Evolutionary conservation across 2,329 filamentous ascomycete genomes (phyloP), one percentile per base, ranked within the genome.

Genomic region (Talaromyces verruculosus): DNA sequence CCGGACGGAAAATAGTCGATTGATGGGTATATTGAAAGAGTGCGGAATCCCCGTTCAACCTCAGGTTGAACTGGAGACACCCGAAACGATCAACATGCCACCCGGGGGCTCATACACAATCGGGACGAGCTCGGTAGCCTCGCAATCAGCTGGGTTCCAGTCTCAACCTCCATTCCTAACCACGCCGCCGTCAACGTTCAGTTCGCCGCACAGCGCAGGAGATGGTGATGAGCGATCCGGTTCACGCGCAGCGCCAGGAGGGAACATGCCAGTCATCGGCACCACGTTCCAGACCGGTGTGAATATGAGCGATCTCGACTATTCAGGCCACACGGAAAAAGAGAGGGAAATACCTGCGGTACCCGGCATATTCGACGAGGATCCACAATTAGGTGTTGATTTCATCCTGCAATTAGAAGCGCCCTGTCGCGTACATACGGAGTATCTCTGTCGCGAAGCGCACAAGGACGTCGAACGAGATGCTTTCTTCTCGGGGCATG

Each of bases 361-460:
- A 5, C 76, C 76, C 10, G 79, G 78, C 11, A 75, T 82, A 25
- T 82, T 82, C 64, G 80, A 83, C 64, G 71, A 70, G 41, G 79
- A 82, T 22, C 80, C 80, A n/a, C 80, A 82, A 65, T 69, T 83
- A 15, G 80, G 79, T 45, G 73, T 83, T 60, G 81, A 83, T 66
- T 83, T 83, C 69, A 79, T 83, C 22, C 71, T 83, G 41, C 77
- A 76, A 70, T 72, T 85, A 84, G 90, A 91, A 90, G 71, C 71
- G 5, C 77, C 77, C 0, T 79, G 77, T 65, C 76, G 77, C 41
- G 75, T 76, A 66, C 77, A 78, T 58, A 78, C 96, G 78, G 93
- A 97, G 83, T 91, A 90, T 76, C 92, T 93, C 62, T 98, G 95
- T 83, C 96, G 96, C 87, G 88, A 93, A 81, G 78, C 81, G 62